Evolutionary conservation across 306 rosid genomes (phyloP).

Genomic region (Prosopis cineraria): DNA sequence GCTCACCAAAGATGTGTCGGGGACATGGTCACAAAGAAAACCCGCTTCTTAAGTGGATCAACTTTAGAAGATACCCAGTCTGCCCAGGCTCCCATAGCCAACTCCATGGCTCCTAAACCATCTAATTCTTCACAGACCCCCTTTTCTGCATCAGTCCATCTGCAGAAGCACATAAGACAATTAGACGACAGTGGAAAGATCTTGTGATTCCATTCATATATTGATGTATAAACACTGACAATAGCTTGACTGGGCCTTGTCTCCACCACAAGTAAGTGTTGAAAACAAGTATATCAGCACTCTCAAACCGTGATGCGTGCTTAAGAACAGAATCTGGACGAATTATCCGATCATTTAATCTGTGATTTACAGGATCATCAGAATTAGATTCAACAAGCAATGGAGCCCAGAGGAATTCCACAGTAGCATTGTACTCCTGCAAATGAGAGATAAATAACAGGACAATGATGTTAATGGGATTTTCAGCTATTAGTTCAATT

Average conservation of each 20-base stretch:
- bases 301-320: slow-evolving; percentile 81
- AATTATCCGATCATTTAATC: slow-evolving; percentile 79
- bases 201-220: not conserved
- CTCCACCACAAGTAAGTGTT: slow-evolving; percentile 99
- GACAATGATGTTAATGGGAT: slow-evolving; percentile 3
- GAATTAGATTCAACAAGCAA: slow-evolving; percentile 96
- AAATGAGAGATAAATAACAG: slow-evolving; percentile 33
- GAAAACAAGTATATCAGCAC: slow-evolving; percentile 89
- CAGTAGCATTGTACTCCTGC: slow-evolving; percentile 95
- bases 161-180: slow-evolving; percentile 39
- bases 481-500: not conserved
- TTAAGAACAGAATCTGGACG: slow-evolving; percentile 90
- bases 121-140: slow-evolving; percentile 79
- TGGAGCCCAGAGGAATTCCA: slow-evolving; percentile 98
- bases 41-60: slow-evolving; percentile 64
- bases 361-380: slow-evolving; percentile 95
- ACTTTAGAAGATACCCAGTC: slow-evolving; percentile 82
- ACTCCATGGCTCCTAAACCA: slow-evolving; percentile 78
- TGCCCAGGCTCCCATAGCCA: slow-evolving; percentile 97
- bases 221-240: slow-evolving; percentile 54
- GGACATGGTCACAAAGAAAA: slow-evolving; percentile 89
- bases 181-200: slow-evolving; percentile 1
- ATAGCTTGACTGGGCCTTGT: slow-evolving; percentile 97
- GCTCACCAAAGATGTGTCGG: slow-evolving; percentile 96
- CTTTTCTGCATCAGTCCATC: slow-evolving; percentile 77